These are phyloP conservation scores for Thraustochytrium sp. DNA, from an alignment of 352 stramenopile genomes.

Conservation along the genomic window DNA sequence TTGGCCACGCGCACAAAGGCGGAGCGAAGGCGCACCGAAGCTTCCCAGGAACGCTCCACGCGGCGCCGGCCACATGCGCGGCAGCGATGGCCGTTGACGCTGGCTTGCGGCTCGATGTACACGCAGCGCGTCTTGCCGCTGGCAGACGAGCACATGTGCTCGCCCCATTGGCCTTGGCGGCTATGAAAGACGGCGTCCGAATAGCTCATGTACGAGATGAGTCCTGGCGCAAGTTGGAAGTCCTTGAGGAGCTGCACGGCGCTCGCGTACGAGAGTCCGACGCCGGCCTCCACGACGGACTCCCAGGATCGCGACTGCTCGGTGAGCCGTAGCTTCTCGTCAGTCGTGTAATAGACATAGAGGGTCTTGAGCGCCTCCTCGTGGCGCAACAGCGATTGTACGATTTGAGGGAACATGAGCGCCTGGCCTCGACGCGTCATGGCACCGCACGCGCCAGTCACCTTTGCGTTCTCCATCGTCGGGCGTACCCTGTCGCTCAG, in stretches of 20 bases:
- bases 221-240: neutral
- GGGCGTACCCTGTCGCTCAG: neutral
- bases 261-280: neutral
- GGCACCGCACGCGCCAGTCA: neutral
- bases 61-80: neutral
- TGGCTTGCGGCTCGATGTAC: neutral
- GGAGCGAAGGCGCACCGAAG: neutral
- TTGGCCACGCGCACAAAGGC: neutral
- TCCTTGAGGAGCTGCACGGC: slow-evolving; percentile 26
- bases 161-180: neutral
- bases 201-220: neutral
- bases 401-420: neutral
- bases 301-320: slow-evolving; percentile 1
- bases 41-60: neutral
- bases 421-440: neutral
- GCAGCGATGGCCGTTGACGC: slow-evolving; percentile 14
- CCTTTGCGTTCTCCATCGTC: neutral
- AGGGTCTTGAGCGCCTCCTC: slow-evolving; percentile 19
- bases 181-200: neutral
- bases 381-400: neutral
- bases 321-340: neutral
- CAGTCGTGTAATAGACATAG: slow-evolving; percentile 34
- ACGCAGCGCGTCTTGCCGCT: neutral
- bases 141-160: neutral
- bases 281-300: neutral